These are phyloP conservation scores for Infundibulicybe gibba DNA, from an alignment of 768 basidiomycete species.

Conservation along the genomic window DNA sequence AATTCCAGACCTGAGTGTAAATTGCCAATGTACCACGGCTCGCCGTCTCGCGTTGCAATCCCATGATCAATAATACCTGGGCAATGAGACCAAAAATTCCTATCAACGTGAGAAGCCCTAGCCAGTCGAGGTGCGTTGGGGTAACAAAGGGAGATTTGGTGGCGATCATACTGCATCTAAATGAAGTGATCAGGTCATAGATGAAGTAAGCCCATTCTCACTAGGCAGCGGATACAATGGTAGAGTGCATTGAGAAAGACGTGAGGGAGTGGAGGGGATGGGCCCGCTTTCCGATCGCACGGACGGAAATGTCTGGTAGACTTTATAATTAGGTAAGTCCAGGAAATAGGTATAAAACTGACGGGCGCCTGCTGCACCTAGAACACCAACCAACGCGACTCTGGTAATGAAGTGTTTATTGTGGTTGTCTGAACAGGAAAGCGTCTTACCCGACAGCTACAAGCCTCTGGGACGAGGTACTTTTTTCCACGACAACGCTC, in stretches of 20 bases:
- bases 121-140: conserved; percentile 38
- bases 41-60: no score
- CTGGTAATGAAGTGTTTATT: conserved; percentile 23
- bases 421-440: no score
- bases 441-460: conserved; percentile 39
- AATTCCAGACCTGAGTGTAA: no score
- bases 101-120: conserved; percentile 40
- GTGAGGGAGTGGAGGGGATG: conserved; percentile 67
- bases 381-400: conserved; percentile 57
- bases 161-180: conserved; percentile 34
- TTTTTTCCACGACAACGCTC: conserved; percentile 22
- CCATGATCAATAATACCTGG: conserved; percentile 26
- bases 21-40: no score
- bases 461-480: conserved; percentile 38
- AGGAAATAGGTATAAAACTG: conserved; percentile 59
- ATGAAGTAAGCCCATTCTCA: conserved; percentile 12
- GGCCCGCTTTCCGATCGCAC: conserved; percentile 70
- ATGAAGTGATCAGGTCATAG: not conserved
- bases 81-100: conserved; percentile 46
- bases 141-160: conserved; percentile 35
- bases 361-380: conserved; percentile 67
- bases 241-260: conserved; percentile 44
- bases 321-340: conserved; percentile 36
- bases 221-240: conserved; percentile 34
- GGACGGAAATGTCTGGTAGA: conserved; percentile 33